phyloP scores from a whole-genome alignment of 2,329 filamentous ascomycete species.

The Metarhizium humberi region DNA sequence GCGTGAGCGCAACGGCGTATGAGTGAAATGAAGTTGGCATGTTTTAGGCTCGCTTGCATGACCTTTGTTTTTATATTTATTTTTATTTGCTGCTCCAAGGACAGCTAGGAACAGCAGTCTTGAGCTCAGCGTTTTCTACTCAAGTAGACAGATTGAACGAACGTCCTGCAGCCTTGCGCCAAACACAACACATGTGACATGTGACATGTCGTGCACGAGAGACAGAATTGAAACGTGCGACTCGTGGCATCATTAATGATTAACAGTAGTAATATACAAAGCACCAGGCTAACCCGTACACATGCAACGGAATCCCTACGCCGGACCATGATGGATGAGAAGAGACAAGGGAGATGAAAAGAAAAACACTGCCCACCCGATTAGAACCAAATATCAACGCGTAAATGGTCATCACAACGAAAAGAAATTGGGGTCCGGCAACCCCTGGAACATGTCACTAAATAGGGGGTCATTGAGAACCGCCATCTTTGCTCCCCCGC shows the following conservation, averaged over 20 bases:
- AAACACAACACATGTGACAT: neutral
- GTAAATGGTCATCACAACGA: constrained; percentile 17
- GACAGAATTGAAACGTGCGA: neutral
- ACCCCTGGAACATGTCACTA: constrained; percentile 24
- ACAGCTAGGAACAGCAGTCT: neutral
- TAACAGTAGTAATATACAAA: neutral
- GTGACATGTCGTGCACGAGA: neutral
- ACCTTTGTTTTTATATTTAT: neutral
- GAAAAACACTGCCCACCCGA: neutral
- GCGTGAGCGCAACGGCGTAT: neutral
- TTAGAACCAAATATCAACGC: neutral
- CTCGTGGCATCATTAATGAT: neutral
- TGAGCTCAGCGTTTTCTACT: neutral
- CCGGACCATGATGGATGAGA: too few relatives aligned
- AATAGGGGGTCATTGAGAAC: constrained; percentile 31
- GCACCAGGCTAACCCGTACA: neutral
- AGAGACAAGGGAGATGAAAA: too few relatives aligned
- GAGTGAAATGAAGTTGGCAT: neutral
- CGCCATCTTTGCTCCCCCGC: constrained; percentile 23
- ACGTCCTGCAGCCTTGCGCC: neutral
- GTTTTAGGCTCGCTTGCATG: neutral
- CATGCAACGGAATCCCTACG: too few relatives aligned
- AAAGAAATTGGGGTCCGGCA: constrained; percentile 25
- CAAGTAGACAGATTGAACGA: constrained; percentile 4
- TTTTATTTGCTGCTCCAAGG: neutral